phyloP scores from a whole-genome alignment of 331 rosid genomes.

The Quercus tomentella region DNA sequence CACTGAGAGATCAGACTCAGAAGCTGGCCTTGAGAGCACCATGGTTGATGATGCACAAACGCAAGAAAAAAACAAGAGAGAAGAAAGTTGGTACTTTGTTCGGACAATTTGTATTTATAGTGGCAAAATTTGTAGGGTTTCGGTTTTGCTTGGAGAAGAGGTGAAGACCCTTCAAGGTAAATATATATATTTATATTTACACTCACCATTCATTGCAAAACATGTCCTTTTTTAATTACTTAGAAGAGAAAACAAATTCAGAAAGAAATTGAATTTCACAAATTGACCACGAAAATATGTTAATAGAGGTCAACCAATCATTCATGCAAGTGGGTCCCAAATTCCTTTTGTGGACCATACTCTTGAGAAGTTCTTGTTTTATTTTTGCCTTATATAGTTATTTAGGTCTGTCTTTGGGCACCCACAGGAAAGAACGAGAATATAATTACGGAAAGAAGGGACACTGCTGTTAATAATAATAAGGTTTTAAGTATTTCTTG shows the following conservation, averaged over 20 bases:
- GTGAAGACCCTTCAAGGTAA: too few relatives aligned
- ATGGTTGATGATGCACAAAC: background rate
- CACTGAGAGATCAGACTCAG: constrained; percentile 28
- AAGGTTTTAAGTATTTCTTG: background rate
- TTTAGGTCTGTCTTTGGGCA: background rate
- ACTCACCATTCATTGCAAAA: too few relatives aligned
- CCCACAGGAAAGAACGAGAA: background rate
- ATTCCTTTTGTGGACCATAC: too few relatives aligned
- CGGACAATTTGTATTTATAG: background rate
- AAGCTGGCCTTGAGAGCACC: constrained; percentile 26
- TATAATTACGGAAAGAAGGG: too few relatives aligned
- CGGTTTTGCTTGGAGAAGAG: too few relatives aligned
- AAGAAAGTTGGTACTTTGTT: background rate
- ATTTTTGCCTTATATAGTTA: background rate
- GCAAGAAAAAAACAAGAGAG: background rate
- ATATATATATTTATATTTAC: too few relatives aligned
- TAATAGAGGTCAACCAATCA: background rate
- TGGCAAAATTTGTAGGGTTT: too few relatives aligned
- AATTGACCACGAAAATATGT: background rate
- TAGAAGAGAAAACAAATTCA: too few relatives aligned
- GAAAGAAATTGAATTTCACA: background rate
- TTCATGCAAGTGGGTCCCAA: too few relatives aligned
- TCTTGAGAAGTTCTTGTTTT: background rate
- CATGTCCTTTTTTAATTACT: too few relatives aligned
- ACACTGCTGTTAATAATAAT: too few relatives aligned